Evolutionary conservation across 306 rosid species (phyloP).

Genomic region (Fragaria ananassa): DNA sequence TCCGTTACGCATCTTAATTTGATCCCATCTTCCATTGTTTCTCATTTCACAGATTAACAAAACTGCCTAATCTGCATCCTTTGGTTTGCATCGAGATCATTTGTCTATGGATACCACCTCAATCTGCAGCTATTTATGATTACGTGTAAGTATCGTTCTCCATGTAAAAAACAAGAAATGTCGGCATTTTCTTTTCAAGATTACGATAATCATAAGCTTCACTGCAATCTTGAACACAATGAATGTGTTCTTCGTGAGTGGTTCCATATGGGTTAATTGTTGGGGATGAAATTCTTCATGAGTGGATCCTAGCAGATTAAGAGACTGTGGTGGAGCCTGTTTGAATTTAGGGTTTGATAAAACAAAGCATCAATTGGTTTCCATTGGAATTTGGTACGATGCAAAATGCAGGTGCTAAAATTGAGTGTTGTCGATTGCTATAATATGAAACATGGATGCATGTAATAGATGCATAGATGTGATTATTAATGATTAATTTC

Average conservation of each 20-base stretch:
- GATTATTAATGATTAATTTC: not conserved
- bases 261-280: too few species aligned
- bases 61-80: not conserved
- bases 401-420: not conserved
- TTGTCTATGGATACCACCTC: not conserved
- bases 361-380: not conserved
- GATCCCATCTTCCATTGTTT: conserved; percentile 4
- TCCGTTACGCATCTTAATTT: not conserved
- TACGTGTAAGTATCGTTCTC: not conserved
- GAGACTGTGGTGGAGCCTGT: not conserved
- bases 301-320: not conserved
- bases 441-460: not conserved
- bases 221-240: not conserved
- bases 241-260: not conserved
- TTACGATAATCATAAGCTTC: not conserved
- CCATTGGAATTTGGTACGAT: not conserved
- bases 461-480: not conserved
- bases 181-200: not conserved
- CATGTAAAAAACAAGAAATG: not conserved
- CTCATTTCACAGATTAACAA: not conserved
- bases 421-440: not conserved
- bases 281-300: not conserved
- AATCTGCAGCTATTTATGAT: not conserved
- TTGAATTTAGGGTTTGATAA: not conserved
- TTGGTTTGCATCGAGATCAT: not conserved